Conservation (phyloP, 768 basidiomycete genomes). For the Rhodotorula kratochvilovae region DNA sequence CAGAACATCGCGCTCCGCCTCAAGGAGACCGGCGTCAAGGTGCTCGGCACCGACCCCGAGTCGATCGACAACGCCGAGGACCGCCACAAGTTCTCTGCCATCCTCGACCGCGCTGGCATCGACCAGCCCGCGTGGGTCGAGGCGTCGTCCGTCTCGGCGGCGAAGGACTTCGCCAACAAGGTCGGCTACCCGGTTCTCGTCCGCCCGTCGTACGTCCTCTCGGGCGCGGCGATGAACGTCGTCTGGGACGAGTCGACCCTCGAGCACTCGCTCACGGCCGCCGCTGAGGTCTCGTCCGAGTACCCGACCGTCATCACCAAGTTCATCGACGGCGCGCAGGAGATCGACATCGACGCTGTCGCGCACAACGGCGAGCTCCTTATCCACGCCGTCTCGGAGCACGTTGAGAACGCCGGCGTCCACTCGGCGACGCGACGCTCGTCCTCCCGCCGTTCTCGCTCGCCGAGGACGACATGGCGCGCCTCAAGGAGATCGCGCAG, state of each 20-base stretch:
- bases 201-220: conserved; percentile 95
- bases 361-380: conserved; percentile 86
- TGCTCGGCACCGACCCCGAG: conserved; percentile 90
- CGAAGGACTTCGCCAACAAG: conserved; percentile 80
- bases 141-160: conserved; percentile 77
- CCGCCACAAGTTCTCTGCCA: conserved; percentile 96
- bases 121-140: conserved; percentile 97
- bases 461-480: conserved; percentile 66
- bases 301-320: conserved; percentile 98
- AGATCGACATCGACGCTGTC: conserved; percentile 96
- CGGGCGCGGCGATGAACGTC: conserved; percentile 99
- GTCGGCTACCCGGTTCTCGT: conserved; percentile 96
- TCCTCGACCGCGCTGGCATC: conserved; percentile 88
- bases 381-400: conserved; percentile 93
- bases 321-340: conserved; percentile 96
- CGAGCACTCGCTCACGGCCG: conserved; percentile 92
- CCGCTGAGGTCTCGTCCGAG: conserved; percentile 88
- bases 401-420: conserved; percentile 97
- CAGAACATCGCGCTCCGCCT: conserved; percentile 97
- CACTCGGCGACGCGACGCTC: conserved; percentile 96
- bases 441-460: conserved; percentile 92
- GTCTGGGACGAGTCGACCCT: conserved; percentile 81
- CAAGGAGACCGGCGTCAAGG: conserved; percentile 82
- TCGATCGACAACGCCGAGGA: conserved; percentile 97
- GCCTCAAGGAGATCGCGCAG: conserved; percentile 85